phyloP scores from a whole-genome alignment of 2,329 filamentous ascomycete genomes.

The Neospermospora avenae region DNA sequence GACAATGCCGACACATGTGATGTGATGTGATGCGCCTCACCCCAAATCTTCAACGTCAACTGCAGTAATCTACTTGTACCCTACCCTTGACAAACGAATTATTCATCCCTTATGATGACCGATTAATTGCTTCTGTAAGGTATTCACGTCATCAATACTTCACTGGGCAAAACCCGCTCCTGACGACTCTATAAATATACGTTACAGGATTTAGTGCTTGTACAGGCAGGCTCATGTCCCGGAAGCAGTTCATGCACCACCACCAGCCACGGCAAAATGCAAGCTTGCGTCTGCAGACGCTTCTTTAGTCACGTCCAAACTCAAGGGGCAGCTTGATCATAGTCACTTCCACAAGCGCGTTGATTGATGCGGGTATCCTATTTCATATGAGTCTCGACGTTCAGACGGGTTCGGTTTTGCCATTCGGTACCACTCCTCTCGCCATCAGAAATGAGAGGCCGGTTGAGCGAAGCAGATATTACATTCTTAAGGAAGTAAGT shows the following conservation, averaged over 20 bases:
- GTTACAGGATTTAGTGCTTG: neutral
- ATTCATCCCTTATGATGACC: neutral
- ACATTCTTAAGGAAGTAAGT: too few species aligned
- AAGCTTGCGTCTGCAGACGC: neutral
- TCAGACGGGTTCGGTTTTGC: neutral
- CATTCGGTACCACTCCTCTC: too few species aligned
- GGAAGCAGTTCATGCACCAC: slow-evolving; percentile 7
- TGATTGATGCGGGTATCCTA: too few species aligned
- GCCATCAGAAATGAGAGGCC: too few species aligned
- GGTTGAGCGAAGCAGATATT: too few species aligned
- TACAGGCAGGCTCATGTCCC: neutral
- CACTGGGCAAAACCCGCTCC: neutral
- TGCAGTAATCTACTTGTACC: neutral
- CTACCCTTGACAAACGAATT: neutral
- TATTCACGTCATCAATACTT: neutral
- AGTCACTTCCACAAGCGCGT: too few species aligned
- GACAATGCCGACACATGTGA: neutral
- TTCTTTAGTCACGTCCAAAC: neutral
- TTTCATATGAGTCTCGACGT: too few species aligned
- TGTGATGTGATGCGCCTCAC: neutral
- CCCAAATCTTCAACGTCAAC: neutral
- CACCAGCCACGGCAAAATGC: slow-evolving; percentile 5
- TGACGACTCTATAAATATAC: neutral
- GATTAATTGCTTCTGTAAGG: neutral
- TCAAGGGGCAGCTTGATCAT: too few species aligned